Conservation (phyloP, 176 grass and related monocot species). For the Eragrostis nindensis region DNA sequence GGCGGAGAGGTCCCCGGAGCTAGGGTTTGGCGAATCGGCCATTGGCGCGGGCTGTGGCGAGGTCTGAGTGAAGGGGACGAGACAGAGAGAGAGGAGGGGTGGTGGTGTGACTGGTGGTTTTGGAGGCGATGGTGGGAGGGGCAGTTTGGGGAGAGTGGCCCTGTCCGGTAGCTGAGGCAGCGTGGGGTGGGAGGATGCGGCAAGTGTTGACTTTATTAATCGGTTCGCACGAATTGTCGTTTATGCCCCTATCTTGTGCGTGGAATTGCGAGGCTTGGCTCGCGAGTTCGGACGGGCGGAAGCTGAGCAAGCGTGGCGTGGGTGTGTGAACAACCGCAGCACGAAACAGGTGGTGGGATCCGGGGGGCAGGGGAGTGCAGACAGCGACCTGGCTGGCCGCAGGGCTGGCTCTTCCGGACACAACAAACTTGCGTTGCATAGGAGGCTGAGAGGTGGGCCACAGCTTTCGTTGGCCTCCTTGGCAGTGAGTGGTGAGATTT, state of each 20-base stretch:
- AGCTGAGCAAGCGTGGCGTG: constrained; percentile 23
- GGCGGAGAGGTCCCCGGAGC: constrained; percentile 41
- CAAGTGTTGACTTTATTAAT: constrained; percentile 53
- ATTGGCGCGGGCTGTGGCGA: constrained; percentile 39
- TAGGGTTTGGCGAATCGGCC: constrained; percentile 57
- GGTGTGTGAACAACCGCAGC: constrained; percentile 45
- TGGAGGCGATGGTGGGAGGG: constrained; percentile 52
- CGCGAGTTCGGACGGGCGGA: neutral
- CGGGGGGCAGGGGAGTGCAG: constrained; percentile 37
- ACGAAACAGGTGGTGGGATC: constrained; percentile 67
- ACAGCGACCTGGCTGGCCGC: constrained; percentile 47
- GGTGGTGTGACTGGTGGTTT: constrained; percentile 26
- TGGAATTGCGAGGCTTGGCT: constrained; percentile 9
- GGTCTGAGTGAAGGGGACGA: constrained; percentile 26
- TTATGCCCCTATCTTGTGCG: neutral
- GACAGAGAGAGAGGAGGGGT: neutral
- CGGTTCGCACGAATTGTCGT: neutral
- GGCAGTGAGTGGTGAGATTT: neutral
- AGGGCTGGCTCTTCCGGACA: neutral
- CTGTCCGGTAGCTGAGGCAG: constrained; percentile 26
- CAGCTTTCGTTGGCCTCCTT: rapidly evolving
- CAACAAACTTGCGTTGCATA: neutral
- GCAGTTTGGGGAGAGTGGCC: constrained; percentile 47
- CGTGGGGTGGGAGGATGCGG: constrained; percentile 29
- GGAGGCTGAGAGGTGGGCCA: neutral